Base-by-base conservation (phyloP, 768 basidiomycete species). In the Lyophyllum atratum region DNA sequence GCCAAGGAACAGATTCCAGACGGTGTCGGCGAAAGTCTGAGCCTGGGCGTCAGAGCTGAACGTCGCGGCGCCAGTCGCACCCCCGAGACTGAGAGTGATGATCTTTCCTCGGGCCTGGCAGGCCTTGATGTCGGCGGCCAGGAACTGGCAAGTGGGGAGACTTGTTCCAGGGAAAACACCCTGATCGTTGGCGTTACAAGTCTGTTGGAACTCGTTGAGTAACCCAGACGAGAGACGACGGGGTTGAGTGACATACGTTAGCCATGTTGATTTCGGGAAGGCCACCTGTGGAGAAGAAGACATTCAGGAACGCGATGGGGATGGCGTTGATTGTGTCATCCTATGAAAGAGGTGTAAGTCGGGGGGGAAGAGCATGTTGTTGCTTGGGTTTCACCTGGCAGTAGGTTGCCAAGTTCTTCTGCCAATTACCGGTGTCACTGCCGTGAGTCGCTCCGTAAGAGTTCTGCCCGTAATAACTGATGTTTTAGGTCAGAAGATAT, bases 381-480 rank as follows among this genome's bases (percentile, higher is more conserved):
- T 19, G 40, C 26, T 11, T 7, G 25, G n/a, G 17, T 5, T 45
- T 29, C 21, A 59, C 61, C 52, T 83, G 78, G 68, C 87, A 89
- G 68, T 88, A 89, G 66, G 76, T 82, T 3, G 81, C 78, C 54
- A 90, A 70, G 0, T 77, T 71, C 65, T 88, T 79, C 73, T 89
- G 87, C 60, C 73, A 87, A 61, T 84, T 76, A 25, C 81, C 78
- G 1, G 75, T 70, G 57, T 86, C 77, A 31, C 65, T 65, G 57
- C 14, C 17, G 47, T 80, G 77, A 3, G 73, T 74, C 12, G 86
- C 87, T 34, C 89, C 87, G 59, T 87, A 87, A 1, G 88, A 87
- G 61, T 89, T 86, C 68, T 90, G 86, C 54, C 88, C 89, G 83
- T 85, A 89, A 66, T 88, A 89, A 26, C 86, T 87, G 68, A 25